Evolutionary conservation across 345 rosid genomes (phyloP).

Genomic region (Aethionema arabicum): DNA sequence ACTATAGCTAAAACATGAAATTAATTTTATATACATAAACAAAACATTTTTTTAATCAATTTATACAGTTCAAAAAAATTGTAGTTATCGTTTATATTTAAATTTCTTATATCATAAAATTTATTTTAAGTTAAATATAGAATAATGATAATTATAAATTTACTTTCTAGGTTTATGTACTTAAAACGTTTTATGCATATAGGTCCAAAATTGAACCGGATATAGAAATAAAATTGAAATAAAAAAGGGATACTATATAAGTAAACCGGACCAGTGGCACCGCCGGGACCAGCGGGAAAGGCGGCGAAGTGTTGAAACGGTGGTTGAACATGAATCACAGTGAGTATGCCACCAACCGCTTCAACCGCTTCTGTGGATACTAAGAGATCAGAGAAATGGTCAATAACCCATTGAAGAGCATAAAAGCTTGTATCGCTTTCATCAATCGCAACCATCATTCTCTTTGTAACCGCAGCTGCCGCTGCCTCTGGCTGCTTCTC

Average conservation of each 20-base stretch:
- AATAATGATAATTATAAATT: too few relatives aligned
- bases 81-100: too few relatives aligned
- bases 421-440: slow-evolving; percentile 49
- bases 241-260: slow-evolving; percentile 5
- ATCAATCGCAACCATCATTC: slow-evolving; percentile 48
- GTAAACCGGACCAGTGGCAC: slow-evolving; percentile 35
- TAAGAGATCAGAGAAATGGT: slow-evolving; percentile 34
- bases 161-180: too few relatives aligned
- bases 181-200: too few relatives aligned
- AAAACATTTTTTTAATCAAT: too few relatives aligned
- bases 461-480: slow-evolving; percentile 27
- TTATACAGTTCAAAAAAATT: too few relatives aligned
- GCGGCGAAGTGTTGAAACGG: slow-evolving; percentile 37
- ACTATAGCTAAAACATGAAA: too few relatives aligned
- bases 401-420: slow-evolving; percentile 41
- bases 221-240: neutral
- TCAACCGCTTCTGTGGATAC: slow-evolving; percentile 20
- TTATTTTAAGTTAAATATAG: too few relatives aligned
- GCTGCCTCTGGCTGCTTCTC: slow-evolving; percentile 34
- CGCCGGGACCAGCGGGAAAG: slow-evolving; percentile 48
- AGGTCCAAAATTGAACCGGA: neutral
- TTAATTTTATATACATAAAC: too few relatives aligned
- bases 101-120: too few relatives aligned
- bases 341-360: slow-evolving; percentile 34
- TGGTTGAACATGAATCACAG: slow-evolving; percentile 47